Evolutionary conservation across 345 rosid genomes (phyloP).

Genomic region (Eucalyptus virginea): DNA sequence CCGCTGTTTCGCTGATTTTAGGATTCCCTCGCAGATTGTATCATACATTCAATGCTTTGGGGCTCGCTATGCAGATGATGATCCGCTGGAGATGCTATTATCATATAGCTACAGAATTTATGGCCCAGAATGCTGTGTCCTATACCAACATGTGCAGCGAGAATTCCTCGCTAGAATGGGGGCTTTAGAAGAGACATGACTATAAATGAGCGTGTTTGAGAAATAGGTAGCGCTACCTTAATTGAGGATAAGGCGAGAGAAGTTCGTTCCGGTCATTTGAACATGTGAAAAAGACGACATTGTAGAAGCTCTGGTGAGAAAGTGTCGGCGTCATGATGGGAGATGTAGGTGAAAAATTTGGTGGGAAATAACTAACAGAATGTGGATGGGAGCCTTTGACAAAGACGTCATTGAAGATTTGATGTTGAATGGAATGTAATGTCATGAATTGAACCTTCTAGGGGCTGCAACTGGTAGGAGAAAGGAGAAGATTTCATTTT

Average conservation of each 20-base stretch:
- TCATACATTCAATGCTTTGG: background rate
- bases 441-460: background rate
- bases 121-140: background rate
- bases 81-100: background rate
- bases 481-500: background rate
- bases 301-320: background rate
- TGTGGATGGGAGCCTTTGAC: background rate
- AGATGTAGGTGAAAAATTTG: background rate
- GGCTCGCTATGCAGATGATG: background rate
- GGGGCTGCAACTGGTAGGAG: background rate
- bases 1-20: background rate
- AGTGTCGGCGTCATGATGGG: background rate
- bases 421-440: background rate
- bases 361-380: background rate
- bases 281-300: background rate
- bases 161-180: background rate
- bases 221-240: background rate
- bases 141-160: background rate
- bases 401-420: background rate
- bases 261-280: background rate
- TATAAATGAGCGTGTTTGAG: background rate
- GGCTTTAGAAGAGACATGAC: background rate
- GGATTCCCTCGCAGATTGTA: background rate
- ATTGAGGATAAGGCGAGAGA: background rate
- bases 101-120: background rate